Evolutionary conservation across 371 early-diverging fungal genomes (phyloP).

Genomic region (Capillidium heterosporum): DNA sequence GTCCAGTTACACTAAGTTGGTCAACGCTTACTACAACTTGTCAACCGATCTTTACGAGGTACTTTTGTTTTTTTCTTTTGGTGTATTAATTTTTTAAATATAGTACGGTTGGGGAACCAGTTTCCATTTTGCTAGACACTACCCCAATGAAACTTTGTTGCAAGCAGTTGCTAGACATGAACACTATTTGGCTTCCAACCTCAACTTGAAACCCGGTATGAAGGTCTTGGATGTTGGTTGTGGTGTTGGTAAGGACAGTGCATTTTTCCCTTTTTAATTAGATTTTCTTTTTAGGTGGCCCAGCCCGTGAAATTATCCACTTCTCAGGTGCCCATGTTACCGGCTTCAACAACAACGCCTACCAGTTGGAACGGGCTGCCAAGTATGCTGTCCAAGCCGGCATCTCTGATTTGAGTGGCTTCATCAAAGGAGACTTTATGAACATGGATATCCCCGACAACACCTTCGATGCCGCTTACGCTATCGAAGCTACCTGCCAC

Average conservation of each 20-base stretch:
- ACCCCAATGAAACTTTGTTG: conserved; percentile 52
- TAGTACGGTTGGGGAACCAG: conserved; percentile 73
- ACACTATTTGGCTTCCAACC: conserved; percentile 60
- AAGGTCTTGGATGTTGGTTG: conserved; percentile 69
- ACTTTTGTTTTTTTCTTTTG: conserved; percentile 8
- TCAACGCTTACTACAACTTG: conserved; percentile 65
- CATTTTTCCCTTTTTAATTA: conserved; percentile 2
- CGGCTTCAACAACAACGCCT: conserved; percentile 89
- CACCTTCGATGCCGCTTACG: conserved; percentile 68
- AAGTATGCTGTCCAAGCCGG: conserved; percentile 47
- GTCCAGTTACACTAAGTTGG: conserved; percentile 42
- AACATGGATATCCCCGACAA: conserved; percentile 71
- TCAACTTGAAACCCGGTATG: conserved; percentile 42
- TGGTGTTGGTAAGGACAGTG: conserved; percentile 45
- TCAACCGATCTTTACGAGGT: conserved; percentile 75
- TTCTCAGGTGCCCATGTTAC: conserved; percentile 77
- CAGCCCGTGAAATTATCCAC: conserved; percentile 75
- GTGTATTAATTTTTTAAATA: neutral
- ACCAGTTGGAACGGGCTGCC: conserved; percentile 66
- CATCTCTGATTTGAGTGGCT: conserved; percentile 34
- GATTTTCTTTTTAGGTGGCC: conserved; percentile 40
- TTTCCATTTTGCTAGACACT: conserved; percentile 79
- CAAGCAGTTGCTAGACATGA: conserved; percentile 81
- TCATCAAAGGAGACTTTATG: conserved; percentile 79
- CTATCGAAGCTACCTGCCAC: conserved; percentile 87